Evolutionary conservation across 23 red algal genomes (phyloP), one percentile per base, ranked within the genome.

Genomic region (Gracilaria gracilis): DNA sequence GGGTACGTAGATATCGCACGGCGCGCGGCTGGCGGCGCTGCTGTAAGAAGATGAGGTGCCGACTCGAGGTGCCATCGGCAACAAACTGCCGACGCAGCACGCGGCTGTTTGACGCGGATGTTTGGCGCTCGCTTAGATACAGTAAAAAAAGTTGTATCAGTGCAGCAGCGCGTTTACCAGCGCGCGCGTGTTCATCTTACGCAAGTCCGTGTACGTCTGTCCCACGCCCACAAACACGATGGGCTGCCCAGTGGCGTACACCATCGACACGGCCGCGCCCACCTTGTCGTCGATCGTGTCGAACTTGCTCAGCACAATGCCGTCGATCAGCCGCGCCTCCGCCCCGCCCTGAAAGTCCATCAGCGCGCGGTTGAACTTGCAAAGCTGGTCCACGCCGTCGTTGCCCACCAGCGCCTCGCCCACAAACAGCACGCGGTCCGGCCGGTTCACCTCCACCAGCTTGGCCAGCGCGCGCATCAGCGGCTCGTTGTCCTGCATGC

Each of bases 401-500:
- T 99, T 99, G 16, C 97, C 97, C 19, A 96, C 97, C 28, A 99
- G 80, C 37, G 97, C 97, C 82, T 99, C 97, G 46, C 97, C 97
- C 23, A 99, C 97, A 71, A 99, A 99, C 38, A 99, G 65, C 28
- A 99, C 19, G 28, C 97, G 83, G 55, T 99, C 97, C 24, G 97
- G 97, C 20, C 82, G 67, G 78, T 95, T 95, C 23, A 83, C 58
- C 33, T 75, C 35, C 15, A 99, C 95, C 3, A 99, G 91, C 59
- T 94, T 95, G 42, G 97, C 84, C 44, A 99, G 91, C 28, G 97
- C 94, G 15, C 84, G 23, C 97, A 99, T 99, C 29, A 99, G 85
- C 62, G 97, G 97, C 47, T 95, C 97, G 69, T 99, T 99, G 74
- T 99, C 72, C 83, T 99, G 97, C 97, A 99, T 99, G 11, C 97